Conservation (phyloP, 1,284 basidiomycete genomes). For the Melampsora larici-populina region DNA sequence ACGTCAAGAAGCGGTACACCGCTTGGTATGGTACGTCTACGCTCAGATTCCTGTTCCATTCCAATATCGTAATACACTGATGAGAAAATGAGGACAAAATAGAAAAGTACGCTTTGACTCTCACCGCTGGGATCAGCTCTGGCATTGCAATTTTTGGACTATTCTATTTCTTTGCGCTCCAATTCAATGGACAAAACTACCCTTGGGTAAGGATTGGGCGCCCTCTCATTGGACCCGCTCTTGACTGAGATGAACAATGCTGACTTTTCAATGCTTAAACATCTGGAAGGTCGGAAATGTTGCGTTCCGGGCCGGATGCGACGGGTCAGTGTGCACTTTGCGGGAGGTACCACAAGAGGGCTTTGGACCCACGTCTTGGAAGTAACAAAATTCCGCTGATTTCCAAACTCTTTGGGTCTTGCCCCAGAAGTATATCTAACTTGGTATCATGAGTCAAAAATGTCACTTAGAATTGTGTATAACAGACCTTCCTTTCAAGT, state of each 20-base stretch:
- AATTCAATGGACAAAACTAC: conserved; percentile 30
- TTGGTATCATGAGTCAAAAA: too few species aligned
- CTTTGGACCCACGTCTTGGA: background rate
- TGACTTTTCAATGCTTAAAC: too few species aligned
- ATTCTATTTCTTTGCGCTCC: conserved; percentile 35
- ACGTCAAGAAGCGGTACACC: conserved; percentile 28
- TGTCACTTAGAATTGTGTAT: too few species aligned
- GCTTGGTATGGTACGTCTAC: conserved; percentile 39
- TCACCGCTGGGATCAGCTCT: conserved; percentile 32
- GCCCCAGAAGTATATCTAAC: too few species aligned
- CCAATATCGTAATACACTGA: background rate
- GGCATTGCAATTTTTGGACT: conserved; percentile 37
- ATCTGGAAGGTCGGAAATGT: conserved; percentile 14
- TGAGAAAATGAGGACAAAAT: conserved; percentile 17
- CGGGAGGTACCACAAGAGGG: conserved; percentile 9
- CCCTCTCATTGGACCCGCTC: too few species aligned
- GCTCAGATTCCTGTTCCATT: too few species aligned
- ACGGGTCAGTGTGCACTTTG: background rate
- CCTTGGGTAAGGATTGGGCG: conserved; percentile 23
- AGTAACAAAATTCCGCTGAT: background rate
- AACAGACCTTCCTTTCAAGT: too few species aligned
- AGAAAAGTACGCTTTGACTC: too few species aligned
- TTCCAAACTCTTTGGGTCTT: too few species aligned
- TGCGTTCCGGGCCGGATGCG: conserved; percentile 5
- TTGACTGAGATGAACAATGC: too few species aligned